These are phyloP conservation scores for Trametes gibbosa DNA, from an alignment of 768 basidiomycete species.

Conservation along the genomic window DNA sequence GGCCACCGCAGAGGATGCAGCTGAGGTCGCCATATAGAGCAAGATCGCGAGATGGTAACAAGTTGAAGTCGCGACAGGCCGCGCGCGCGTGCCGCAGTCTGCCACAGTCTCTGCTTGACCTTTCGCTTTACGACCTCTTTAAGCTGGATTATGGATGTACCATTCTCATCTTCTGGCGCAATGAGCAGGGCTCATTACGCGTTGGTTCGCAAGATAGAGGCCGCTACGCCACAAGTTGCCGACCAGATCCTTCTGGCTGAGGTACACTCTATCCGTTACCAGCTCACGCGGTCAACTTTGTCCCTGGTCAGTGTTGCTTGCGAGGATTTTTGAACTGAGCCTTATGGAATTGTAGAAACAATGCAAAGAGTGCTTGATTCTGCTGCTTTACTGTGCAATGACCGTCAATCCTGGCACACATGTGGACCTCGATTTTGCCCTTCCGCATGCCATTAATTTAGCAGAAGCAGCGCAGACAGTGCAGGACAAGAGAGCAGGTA, in stretches of 20 bases:
- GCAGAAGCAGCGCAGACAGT: constrained; percentile 65
- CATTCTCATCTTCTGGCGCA: constrained; percentile 77
- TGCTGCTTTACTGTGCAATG: constrained; percentile 69
- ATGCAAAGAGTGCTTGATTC: constrained; percentile 63
- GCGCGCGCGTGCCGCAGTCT: not conserved
- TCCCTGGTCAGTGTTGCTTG: constrained; percentile 45
- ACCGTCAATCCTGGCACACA: constrained; percentile 42
- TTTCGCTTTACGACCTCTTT: not conserved
- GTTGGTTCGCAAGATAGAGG: constrained; percentile 72
- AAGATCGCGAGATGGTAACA: constrained; percentile 4
- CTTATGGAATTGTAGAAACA: constrained; percentile 44
- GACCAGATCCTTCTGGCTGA: constrained; percentile 62
- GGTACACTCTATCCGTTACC: constrained; percentile 52
- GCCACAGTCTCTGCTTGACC: not conserved
- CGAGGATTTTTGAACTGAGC: not conserved
- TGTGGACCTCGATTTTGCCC: constrained; percentile 63
- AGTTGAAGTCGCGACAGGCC: constrained; percentile 1
- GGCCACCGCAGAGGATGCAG: constrained; percentile 28
- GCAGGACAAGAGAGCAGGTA: constrained; percentile 68
- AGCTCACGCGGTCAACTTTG: constrained; percentile 48
- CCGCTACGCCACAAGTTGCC: constrained; percentile 54
- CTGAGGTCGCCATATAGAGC: constrained; percentile 14
- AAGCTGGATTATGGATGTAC: constrained; percentile 58
- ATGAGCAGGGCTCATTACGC: constrained; percentile 72
- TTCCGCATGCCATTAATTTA: constrained; percentile 73